A percentile compares a stretch with the other conserved stretches of the same genome.
Evolutionary conservation across 176 grass and related monocot genomes (phyloP).

Genomic region (Aegilops speltoides): DNA sequence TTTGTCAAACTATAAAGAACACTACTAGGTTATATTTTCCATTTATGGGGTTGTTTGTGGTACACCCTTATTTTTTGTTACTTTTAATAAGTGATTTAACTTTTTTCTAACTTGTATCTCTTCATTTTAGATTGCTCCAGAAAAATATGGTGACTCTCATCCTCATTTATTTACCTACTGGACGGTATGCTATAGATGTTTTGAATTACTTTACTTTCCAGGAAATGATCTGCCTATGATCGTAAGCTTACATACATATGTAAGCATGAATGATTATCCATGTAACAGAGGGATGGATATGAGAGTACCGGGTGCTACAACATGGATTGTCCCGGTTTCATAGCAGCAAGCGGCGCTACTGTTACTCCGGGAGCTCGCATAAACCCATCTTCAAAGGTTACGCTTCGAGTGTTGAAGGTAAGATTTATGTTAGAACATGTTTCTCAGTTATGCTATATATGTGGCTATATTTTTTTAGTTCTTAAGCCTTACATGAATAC

Average conservation of each 20-base stretch:
- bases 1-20: not conserved
- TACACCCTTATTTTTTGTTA: not conserved
- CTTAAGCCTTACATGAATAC: not conserved
- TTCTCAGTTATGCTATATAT: not conserved
- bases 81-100: not conserved
- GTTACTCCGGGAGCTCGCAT: not conserved
- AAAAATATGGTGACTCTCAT: not conserved
- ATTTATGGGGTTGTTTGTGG: not conserved
- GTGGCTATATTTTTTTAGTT: not conserved
- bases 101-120: not conserved
- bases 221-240: not conserved
- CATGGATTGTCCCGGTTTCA: slow-evolving; percentile 15
- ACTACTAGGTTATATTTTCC: too few relatives aligned
- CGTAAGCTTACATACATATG: not conserved
- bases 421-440: not conserved
- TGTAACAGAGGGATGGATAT: slow-evolving; percentile 3
- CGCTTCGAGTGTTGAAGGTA: not conserved
- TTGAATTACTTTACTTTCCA: not conserved
- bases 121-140: not conserved
- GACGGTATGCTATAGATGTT: not conserved
- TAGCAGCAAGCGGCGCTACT: not conserved
- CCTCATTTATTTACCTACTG: not conserved
- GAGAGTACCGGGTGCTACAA: not conserved
- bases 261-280: not conserved
- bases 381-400: not conserved